Conservation (phyloP, 768 basidiomycete species). For the Auricularia sp. region DNA sequence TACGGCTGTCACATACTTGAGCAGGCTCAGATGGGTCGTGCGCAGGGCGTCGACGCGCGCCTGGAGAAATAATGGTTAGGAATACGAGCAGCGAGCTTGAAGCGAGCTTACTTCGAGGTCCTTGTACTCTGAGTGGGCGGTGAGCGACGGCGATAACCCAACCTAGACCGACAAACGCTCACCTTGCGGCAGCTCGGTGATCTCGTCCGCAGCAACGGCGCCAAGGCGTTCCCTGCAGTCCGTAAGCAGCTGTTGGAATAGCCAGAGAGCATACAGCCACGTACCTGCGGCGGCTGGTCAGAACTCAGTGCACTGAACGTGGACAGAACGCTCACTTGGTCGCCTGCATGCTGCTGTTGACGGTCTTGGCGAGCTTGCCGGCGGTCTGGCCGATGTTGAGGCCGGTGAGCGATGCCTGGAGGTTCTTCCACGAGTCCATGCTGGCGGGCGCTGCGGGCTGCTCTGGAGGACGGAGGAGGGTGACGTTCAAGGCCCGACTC, state of each 20-base stretch:
- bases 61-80: neutral
- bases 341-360: conserved; percentile 75
- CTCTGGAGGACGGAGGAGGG: no score
- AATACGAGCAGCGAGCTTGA: no score
- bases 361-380: conserved; percentile 65
- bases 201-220: conserved; percentile 81
- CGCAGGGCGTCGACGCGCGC: conserved; percentile 86
- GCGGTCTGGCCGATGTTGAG: conserved; percentile 70
- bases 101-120: conserved; percentile 54
- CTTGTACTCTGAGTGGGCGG: conserved; percentile 67
- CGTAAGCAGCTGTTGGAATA: neutral
- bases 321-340: conserved; percentile 31
- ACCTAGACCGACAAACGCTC: conserved; percentile 3
- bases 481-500: no score
- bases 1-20: conserved; percentile 48
- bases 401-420: conserved; percentile 22
- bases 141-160: neutral
- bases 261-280: neutral
- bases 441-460: neutral
- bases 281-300: neutral
- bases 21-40: conserved; percentile 58
- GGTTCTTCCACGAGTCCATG: conserved; percentile 54
- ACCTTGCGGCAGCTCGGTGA: conserved; percentile 91
- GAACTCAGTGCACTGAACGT: neutral
- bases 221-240: conserved; percentile 66